A percentile compares a stretch with the other conserved stretches of the same genome.
These are phyloP conservation scores for Chrysosporium keratinophilum DNA, from an alignment of 2,329 filamentous ascomycete species.

Conservation along the genomic window DNA sequence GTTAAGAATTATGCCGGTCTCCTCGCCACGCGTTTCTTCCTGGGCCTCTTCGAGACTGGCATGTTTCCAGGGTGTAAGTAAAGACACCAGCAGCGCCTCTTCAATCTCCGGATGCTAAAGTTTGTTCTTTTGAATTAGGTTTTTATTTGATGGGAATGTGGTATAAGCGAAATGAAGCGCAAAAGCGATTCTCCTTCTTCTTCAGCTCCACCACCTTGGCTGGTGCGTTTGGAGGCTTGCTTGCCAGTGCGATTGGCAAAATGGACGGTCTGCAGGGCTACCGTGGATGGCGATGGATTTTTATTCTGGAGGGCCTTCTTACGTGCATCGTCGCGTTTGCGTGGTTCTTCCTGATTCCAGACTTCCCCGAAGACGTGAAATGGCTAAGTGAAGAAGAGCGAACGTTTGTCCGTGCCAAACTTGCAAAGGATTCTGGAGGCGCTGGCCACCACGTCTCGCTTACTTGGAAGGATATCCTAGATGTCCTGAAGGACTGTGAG, in stretches of 20 bases:
- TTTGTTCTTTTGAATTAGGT: constrained; percentile 19
- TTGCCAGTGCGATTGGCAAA: constrained; percentile 51
- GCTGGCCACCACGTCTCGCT: constrained; percentile 54
- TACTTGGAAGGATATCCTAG: constrained; percentile 48
- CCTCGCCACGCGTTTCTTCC: constrained; percentile 71
- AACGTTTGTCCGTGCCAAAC: constrained; percentile 53
- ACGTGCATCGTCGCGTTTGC: constrained; percentile 52
- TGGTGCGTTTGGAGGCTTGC: constrained; percentile 52
- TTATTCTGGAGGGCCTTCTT: constrained; percentile 53
- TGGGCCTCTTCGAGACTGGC: constrained; percentile 65
- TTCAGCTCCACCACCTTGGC: constrained; percentile 61
- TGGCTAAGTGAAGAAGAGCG: constrained; percentile 65
- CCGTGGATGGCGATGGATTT: constrained; percentile 42
- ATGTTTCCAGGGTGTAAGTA: constrained; percentile 56
- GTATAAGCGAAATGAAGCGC: constrained; percentile 80
- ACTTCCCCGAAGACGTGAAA: constrained; percentile 63
- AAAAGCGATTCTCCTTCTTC: constrained; percentile 88
- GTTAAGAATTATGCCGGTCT: constrained; percentile 68
- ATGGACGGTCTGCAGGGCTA: constrained; percentile 51
- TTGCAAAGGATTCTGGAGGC: constrained; percentile 58
- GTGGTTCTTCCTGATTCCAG: constrained; percentile 56
- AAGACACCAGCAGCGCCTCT: constrained; percentile 12
- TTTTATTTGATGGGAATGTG: constrained; percentile 63
- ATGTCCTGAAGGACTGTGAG: constrained; percentile 57
- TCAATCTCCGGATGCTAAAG: not conserved